These are phyloP conservation scores for Avena insularis DNA, from an alignment of 176 grass and related monocot genomes.

Conservation along the genomic window DNA sequence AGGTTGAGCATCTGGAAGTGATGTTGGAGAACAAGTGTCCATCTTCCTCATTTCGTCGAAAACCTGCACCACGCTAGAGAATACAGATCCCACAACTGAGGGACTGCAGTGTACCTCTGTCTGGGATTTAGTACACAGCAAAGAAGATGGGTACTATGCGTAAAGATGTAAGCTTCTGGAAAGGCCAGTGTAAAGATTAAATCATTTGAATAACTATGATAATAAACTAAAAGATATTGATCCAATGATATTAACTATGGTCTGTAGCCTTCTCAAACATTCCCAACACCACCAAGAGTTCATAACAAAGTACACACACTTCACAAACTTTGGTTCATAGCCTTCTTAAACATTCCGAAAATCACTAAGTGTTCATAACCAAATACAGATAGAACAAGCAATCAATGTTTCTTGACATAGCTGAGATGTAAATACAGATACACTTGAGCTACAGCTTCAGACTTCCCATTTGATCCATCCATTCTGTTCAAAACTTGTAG, in stretches of 20 bases:
- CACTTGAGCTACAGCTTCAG: background rate
- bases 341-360: background rate
- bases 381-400: background rate
- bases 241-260: background rate
- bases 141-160: background rate
- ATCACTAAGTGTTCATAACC: background rate
- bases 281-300: background rate
- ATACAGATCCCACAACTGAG: background rate
- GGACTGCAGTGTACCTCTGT: background rate
- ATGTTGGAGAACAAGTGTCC: slow-evolving; percentile 74
- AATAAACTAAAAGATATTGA: background rate
- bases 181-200: background rate
- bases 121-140: background rate
- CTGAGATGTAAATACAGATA: slow-evolving; percentile 8
- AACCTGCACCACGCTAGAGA: slow-evolving; percentile 60
- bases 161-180: background rate
- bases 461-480: background rate
- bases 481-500: background rate
- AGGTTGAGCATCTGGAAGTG: slow-evolving; percentile 95
- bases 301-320: background rate
- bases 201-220: slow-evolving; percentile 9
- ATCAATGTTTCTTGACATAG: background rate
- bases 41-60: slow-evolving; percentile 75
- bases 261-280: background rate
- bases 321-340: background rate